Conservation (phyloP, 306 rosid genomes). For the Cucumis melo region DNA sequence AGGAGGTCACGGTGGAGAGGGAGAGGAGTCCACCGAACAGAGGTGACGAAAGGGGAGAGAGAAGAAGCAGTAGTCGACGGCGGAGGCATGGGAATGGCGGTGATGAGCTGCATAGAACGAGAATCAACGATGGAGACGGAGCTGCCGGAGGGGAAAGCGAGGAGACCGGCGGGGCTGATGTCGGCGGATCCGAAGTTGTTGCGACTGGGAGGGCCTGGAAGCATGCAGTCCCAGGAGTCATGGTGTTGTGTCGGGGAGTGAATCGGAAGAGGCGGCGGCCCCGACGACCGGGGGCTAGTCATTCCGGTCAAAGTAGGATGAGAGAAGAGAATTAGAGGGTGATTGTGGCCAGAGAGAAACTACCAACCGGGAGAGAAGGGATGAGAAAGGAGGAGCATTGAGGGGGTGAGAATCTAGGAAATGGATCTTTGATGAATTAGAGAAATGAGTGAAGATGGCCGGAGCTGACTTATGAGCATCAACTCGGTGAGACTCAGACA, state of each 20-base stretch:
- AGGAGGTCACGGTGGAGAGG: conserved; percentile 74
- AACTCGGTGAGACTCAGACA: background rate
- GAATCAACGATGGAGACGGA: conserved; percentile 71
- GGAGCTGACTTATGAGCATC: background rate
- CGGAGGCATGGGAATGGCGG: conserved; percentile 66
- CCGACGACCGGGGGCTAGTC: conserved; percentile 7
- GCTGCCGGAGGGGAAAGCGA: conserved; percentile 83
- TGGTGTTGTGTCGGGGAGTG: conserved; percentile 5
- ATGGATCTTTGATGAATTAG: background rate
- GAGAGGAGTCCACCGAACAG: conserved; percentile 79
- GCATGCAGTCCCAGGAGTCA: conserved; percentile 77
- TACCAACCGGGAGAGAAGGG: background rate
- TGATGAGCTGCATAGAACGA: conserved; percentile 67
- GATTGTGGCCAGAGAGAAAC: background rate
- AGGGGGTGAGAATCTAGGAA: background rate
- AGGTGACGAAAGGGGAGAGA: conserved; percentile 72
- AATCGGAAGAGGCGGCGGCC: background rate
- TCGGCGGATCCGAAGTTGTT: conserved; percentile 90
- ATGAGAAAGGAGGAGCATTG: background rate
- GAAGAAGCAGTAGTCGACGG: conserved; percentile 25
- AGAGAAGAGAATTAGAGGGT: background rate
- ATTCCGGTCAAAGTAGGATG: background rate
- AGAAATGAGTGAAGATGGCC: background rate
- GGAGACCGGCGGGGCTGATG: conserved; percentile 61
- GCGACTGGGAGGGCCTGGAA: conserved; percentile 83